Evolutionary conservation across 1,284 basidiomycete species (phyloP).

Genomic region (Ceratorhiza oryzae-sativae): DNA sequence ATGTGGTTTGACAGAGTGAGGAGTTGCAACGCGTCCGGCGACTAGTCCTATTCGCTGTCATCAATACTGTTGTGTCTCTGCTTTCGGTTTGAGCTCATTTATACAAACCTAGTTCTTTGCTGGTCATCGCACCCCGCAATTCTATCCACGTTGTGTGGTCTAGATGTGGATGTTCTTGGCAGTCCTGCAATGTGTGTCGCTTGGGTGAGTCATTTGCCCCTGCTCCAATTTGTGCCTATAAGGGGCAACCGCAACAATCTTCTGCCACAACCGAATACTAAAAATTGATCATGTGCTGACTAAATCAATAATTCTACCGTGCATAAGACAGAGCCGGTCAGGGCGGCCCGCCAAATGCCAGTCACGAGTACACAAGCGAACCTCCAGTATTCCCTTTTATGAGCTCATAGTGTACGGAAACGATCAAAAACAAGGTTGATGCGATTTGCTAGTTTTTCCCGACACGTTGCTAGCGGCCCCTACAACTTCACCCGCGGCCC

Average conservation of each 20-base stretch:
- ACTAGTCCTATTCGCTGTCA: not conserved
- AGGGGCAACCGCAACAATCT: not conserved
- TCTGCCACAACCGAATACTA: not conserved
- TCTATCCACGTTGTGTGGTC: no score
- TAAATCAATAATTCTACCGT: constrained; percentile 9
- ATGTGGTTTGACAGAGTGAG: not conserved
- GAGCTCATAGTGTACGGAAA: not conserved
- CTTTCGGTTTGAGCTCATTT: not conserved
- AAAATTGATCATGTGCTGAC: constrained; percentile 9
- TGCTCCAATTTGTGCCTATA: not conserved
- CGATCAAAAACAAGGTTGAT: not conserved
- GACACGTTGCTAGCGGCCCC: not conserved
- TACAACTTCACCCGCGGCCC: not conserved
- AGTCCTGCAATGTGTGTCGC: no score
- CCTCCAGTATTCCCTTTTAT: not conserved
- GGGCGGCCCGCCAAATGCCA: not conserved
- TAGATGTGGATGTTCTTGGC: no score
- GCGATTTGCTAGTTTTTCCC: not conserved
- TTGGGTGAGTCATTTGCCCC: no score
- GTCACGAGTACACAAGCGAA: not conserved
- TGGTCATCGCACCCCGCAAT: no score
- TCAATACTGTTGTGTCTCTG: not conserved
- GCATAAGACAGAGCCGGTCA: not conserved
- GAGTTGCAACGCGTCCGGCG: no score
- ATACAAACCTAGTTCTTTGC: no score